Evolutionary conservation across 2,329 filamentous ascomycete species (phyloP).

Genomic region (Trichoderma atroviride): DNA sequence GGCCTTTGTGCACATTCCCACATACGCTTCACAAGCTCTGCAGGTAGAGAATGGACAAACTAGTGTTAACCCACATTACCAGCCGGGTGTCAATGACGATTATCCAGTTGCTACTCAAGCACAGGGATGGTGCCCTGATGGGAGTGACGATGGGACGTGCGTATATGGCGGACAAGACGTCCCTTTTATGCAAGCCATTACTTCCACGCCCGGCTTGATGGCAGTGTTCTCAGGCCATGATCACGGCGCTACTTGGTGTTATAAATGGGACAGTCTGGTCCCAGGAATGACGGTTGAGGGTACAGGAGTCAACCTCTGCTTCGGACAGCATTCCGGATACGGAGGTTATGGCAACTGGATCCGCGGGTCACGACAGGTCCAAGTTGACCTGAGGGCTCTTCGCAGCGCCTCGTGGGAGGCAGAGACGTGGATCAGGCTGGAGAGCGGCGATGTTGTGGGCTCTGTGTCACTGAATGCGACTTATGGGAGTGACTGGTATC

Average conservation of each 20-base stretch:
- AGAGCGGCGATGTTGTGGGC: conserved; percentile 56
- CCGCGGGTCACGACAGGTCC: conserved; percentile 61
- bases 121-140: conserved; percentile 49
- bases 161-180: conserved; percentile 55
- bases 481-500: conserved; percentile 60
- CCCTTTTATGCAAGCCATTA: conserved; percentile 65
- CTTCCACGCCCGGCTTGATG: conserved; percentile 56
- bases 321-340: conserved; percentile 69
- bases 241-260: conserved; percentile 64
- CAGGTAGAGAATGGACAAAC: conserved; percentile 37
- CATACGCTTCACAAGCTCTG: conserved; percentile 46
- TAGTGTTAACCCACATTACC: conserved; percentile 40
- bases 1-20: conserved; percentile 54
- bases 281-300: conserved; percentile 42
- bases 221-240: conserved; percentile 68
- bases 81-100: conserved; percentile 53
- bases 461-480: conserved; percentile 60
- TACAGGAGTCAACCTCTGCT: conserved; percentile 55
- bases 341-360: conserved; percentile 69
- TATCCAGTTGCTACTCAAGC: conserved; percentile 46
- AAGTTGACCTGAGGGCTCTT: conserved; percentile 49
- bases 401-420: conserved; percentile 40
- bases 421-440: conserved; percentile 64
- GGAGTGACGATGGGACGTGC: conserved; percentile 43
- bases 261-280: conserved; percentile 48